Conservation (phyloP, 306 rosid species). For the Fragaria ananassa region DNA sequence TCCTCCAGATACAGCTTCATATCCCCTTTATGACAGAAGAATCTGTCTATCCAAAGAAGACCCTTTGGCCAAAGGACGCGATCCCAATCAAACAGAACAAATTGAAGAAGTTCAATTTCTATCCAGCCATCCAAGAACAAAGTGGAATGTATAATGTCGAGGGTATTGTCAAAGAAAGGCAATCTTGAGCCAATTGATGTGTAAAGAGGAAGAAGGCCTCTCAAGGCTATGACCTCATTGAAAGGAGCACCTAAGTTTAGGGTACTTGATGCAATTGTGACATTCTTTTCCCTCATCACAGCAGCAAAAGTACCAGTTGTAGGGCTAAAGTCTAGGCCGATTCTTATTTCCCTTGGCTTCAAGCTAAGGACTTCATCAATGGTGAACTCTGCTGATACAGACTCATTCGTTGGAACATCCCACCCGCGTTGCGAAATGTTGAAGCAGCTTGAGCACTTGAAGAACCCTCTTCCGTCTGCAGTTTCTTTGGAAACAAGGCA, state of each 20-base stretch:
- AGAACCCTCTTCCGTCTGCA: conserved; percentile 10
- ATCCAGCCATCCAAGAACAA: conserved; percentile 31
- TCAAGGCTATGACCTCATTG: conserved; percentile 24
- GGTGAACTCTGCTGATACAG: conserved; percentile 28
- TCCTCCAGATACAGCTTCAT: conserved; percentile 15
- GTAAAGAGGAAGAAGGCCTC: conserved; percentile 28
- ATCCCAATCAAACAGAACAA: conserved; percentile 24
- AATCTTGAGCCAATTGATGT: conserved; percentile 16
- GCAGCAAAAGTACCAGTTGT: conserved; percentile 21
- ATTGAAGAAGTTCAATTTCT: conserved; percentile 12
- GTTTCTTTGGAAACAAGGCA: conserved; percentile 23
- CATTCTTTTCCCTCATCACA: conserved; percentile 20
- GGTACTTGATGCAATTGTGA: conserved; percentile 21
- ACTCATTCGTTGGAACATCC: conserved; percentile 1
- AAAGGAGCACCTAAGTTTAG: conserved; percentile 24
- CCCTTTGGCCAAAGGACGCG: conserved; percentile 15
- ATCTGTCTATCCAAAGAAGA: conserved; percentile 24
- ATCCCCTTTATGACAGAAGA: conserved; percentile 16
- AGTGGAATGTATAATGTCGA: conserved; percentile 25
- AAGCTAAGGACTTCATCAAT: conserved; percentile 17
- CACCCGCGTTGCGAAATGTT: conserved; percentile 6
- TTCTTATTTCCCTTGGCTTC: conserved; percentile 9
- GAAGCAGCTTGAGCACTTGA: conserved; percentile 23
- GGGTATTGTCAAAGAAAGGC: conserved; percentile 21
- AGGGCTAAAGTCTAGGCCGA: conserved; percentile 19